Base-by-base conservation (phyloP, 139 green algal species). In the Parachlorella kessleri region DNA sequence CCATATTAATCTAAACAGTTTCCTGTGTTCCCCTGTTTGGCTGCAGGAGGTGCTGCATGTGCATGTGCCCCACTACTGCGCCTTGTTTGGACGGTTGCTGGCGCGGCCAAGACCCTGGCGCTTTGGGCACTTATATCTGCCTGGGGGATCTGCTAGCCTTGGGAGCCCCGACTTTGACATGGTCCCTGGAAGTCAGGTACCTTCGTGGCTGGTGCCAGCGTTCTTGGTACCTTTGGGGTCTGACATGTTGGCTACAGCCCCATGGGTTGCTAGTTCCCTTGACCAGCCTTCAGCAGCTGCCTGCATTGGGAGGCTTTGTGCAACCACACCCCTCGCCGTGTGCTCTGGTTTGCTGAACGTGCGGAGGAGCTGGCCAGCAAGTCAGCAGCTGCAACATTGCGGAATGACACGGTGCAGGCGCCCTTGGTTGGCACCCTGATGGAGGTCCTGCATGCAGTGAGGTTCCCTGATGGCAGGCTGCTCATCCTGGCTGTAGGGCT, bases 41-140 rank as follows among this genome's bases (percentile, higher is more conserved):
- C 18, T 74, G 53, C 67, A 76, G 76, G 53, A 64, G n/a, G 55
- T 81, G 33, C 66, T 84, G 5, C 77, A 81, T 30, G 72, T 84
- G 2, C 82, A 84, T 38, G 72, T 86, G 35, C 82, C 82, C 6
- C 70, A 79, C 39, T 83, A 86, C 35, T 41, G 26, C 8, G 74
- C 84, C 74, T 82, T 91, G 84, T 91, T 91, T 42, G 77, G 82
- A 38, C 24, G 48, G 1, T 53, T 91, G 7, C 82, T 90, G 33
- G 55, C 78, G 6, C 33, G 36, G 55, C 54, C 72, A 9, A 7
- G 69, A 37, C 82, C 82, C 53, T 85, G 79, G 84, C 53, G 81
- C 39, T 91, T 87, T 76, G 87, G 87, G 21, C 82, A 90, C 74
- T 37, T 91, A 23, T 76, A 80, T 38, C 77, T 91, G 54, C 87